A percentile compares a stretch with the other conserved stretches of the same genome.
These are phyloP conservation scores for Aspergillus puulaauensis DNA, from an alignment of 2,329 filamentous ascomycete genomes.

Conservation along the genomic window DNA sequence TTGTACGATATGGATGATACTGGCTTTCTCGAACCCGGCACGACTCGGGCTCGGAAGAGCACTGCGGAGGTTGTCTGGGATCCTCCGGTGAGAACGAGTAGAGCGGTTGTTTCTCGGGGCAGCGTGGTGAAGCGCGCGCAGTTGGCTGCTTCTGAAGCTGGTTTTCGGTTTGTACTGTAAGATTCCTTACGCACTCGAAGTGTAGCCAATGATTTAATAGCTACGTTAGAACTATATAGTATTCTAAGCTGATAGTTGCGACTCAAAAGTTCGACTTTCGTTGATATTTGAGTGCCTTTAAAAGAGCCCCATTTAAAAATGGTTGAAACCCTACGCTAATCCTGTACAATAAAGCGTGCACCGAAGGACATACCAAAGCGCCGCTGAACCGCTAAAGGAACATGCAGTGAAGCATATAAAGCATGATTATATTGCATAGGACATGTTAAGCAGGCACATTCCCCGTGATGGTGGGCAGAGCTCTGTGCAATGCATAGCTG, in stretches of 20 bases:
- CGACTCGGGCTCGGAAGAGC: slow-evolving; percentile 24
- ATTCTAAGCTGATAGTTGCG: background rate
- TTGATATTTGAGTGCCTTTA: background rate
- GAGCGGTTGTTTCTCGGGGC: slow-evolving; percentile 27
- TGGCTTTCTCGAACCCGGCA: slow-evolving; percentile 22
- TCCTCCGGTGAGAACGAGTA: slow-evolving; percentile 28
- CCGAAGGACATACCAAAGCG: background rate
- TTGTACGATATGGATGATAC: slow-evolving; percentile 31
- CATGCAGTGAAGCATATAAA: background rate
- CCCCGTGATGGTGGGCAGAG: slow-evolving; percentile 16
- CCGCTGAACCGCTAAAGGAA: background rate
- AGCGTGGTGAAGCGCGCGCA: slow-evolving; percentile 14
- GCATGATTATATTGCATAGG: background rate
- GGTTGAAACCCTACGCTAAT: background rate
- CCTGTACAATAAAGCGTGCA: background rate
- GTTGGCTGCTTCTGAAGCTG: background rate
- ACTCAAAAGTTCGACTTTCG: background rate
- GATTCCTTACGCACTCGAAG: background rate
- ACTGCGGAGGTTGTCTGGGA: slow-evolving; percentile 42
- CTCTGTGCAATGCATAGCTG: slow-evolving; percentile 47
- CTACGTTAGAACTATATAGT: background rate
- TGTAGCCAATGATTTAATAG: background rate
- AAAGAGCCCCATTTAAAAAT: background rate
- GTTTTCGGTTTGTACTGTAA: slow-evolving; percentile 7
- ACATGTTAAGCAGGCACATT: slow-evolving; percentile 14